Percentiles rank a stretch among this genome's conserved stretches.
These are phyloP conservation scores for Deakozyma indianensis DNA, from an alignment of 805 yeast genomes.

Conservation along the genomic window DNA sequence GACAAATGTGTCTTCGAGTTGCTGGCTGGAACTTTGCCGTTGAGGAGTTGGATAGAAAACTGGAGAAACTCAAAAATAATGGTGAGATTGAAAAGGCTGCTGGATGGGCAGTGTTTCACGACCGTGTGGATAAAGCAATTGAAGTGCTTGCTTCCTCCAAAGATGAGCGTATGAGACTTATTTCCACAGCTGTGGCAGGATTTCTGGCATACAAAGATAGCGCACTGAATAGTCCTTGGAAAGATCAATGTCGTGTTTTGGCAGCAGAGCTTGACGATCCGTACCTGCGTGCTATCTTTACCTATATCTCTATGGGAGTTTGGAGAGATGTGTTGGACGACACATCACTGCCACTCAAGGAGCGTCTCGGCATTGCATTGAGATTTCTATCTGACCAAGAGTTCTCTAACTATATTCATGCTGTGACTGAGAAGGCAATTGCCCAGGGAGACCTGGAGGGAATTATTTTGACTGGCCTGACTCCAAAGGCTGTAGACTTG, in stretches of 20 bases:
- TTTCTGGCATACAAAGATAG: constrained; percentile 51
- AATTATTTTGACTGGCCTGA: constrained; percentile 77
- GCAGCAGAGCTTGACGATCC: constrained; percentile 85
- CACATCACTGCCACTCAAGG: constrained; percentile 73
- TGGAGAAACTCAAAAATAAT: constrained; percentile 36
- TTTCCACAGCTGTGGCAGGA: constrained; percentile 91
- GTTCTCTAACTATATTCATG: constrained; percentile 51
- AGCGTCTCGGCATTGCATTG: constrained; percentile 80
- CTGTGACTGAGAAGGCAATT: constrained; percentile 59
- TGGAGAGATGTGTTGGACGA: constrained; percentile 96
- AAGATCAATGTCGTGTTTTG: constrained; percentile 78
- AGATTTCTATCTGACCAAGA: constrained; percentile 70
- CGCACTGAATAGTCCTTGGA: constrained; percentile 64
- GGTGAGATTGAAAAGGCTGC: constrained; percentile 82
- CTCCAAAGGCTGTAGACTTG: constrained; percentile 68
- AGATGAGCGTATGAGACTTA: constrained; percentile 54
- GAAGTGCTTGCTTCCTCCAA: constrained; percentile 63
- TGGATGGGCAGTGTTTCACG: constrained; percentile 94
- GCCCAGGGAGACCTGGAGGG: constrained; percentile 82
- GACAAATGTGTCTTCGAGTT: constrained; percentile 67
- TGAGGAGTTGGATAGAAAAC: constrained; percentile 58
- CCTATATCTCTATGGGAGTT: constrained; percentile 82
- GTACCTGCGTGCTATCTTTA: constrained; percentile 80
- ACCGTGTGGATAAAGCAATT: constrained; percentile 70
- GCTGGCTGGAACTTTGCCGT: constrained; percentile 84